phyloP scores from a whole-genome alignment of 805 yeast genomes.

The Pichia heedii region DNA sequence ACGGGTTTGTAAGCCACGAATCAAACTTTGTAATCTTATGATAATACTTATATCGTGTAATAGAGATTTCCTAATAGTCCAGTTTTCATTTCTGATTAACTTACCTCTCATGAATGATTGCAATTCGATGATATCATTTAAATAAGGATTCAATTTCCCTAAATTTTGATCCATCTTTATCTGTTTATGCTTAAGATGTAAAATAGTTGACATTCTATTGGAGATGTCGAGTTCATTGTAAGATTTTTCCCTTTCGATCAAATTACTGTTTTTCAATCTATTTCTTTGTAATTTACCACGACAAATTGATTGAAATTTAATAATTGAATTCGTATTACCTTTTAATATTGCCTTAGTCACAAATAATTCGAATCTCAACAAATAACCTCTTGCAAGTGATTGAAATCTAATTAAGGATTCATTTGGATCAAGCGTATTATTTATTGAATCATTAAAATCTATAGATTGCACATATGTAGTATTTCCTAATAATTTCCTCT shows the following conservation, averaged over 20 bases:
- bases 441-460: neutral
- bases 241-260: neutral
- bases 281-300: slow-evolving; percentile 34
- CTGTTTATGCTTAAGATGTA: slow-evolving; percentile 23
- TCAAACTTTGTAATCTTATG: slow-evolving; percentile 32
- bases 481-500: slow-evolving; percentile 11
- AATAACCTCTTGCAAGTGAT: slow-evolving; percentile 61
- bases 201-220: slow-evolving; percentile 32
- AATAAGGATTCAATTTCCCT: slow-evolving; percentile 14
- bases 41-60: slow-evolving; percentile 18
- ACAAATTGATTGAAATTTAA: slow-evolving; percentile 38
- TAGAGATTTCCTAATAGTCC: slow-evolving; percentile 14
- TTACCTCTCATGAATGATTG: slow-evolving; percentile 32
- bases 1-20: slow-evolving; percentile 31
- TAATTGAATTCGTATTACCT: slow-evolving; percentile 44
- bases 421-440: neutral
- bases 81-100: slow-evolving; percentile 14
- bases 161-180: slow-evolving; percentile 13
- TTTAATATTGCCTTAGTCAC: slow-evolving; percentile 54
- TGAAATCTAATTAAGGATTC: slow-evolving; percentile 38
- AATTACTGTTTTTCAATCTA: neutral
- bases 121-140: slow-evolving; percentile 19
- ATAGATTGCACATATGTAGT: neutral
- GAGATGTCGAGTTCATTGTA: slow-evolving; percentile 14
- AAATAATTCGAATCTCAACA: slow-evolving; percentile 53